Evolutionary conservation across 192 early-diverging fungal species (phyloP).

Genomic region (Coemansia javaensis): DNA sequence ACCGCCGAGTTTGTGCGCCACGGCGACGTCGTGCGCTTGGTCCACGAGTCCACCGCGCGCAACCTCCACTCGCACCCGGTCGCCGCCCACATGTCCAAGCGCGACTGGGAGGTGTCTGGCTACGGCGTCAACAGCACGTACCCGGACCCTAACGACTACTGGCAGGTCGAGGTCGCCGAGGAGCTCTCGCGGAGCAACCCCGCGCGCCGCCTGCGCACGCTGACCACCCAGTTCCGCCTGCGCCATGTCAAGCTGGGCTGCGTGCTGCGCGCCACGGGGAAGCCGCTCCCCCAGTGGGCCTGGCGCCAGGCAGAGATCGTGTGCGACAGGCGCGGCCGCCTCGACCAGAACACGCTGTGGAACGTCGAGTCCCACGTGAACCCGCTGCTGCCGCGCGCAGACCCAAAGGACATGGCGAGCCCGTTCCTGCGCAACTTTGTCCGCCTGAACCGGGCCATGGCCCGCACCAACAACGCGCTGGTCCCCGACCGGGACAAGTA

Average conservation of each 20-base stretch:
- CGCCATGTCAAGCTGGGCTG: conserved; percentile 70
- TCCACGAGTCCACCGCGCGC: conserved; percentile 63
- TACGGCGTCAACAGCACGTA: conserved; percentile 69
- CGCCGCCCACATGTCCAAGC: conserved; percentile 66
- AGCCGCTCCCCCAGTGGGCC: conserved; percentile 92
- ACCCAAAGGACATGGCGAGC: conserved; percentile 58
- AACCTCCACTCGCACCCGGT: conserved; percentile 87
- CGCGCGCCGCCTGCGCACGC: conserved; percentile 57
- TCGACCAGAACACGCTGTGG: conserved; percentile 78
- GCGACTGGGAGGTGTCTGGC: conserved; percentile 82
- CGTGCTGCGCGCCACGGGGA: conserved; percentile 67
- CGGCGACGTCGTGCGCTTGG: conserved; percentile 78
- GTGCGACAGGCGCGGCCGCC: conserved; percentile 68
- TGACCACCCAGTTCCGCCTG: conserved; percentile 79
- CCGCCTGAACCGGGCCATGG: conserved; percentile 93
- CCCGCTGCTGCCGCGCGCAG: conserved; percentile 67
- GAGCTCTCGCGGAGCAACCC: conserved; percentile 48
- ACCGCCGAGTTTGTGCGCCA: conserved; percentile 62
- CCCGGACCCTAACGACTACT: conserved; percentile 84
- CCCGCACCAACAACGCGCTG: conserved; percentile 93
- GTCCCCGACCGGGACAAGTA: conserved; percentile 89
- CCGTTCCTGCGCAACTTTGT: conserved; percentile 80
- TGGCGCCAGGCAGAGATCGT: conserved; percentile 89
- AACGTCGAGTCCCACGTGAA: conserved; percentile 89
- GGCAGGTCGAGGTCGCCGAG: conserved; percentile 80